Evolutionary conservation across 2,329 filamentous ascomycete genomes (phyloP).

Genomic region (Colletotrichum siamense): DNA sequence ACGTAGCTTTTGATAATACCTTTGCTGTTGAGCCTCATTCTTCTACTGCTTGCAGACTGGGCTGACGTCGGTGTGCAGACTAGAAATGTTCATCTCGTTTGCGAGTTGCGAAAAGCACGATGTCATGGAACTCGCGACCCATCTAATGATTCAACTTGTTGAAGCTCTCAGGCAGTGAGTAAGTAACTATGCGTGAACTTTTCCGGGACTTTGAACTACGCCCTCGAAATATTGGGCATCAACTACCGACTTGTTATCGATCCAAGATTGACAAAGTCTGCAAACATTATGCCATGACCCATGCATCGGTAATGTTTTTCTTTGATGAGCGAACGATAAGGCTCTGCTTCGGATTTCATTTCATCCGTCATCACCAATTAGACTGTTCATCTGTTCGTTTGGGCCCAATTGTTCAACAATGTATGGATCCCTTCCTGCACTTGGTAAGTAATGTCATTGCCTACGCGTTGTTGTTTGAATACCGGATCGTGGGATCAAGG

Average conservation of each 20-base stretch:
- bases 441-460: background rate
- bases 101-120: too few species aligned
- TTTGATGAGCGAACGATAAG: background rate
- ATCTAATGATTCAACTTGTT: too few species aligned
- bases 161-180: too few species aligned
- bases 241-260: background rate
- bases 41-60: background rate
- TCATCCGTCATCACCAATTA: fast-evolving
- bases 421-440: background rate
- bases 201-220: too few species aligned
- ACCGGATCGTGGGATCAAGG: background rate
- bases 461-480: background rate
- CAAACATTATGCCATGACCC: background rate
- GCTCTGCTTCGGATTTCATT: background rate
- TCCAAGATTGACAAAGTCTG: background rate
- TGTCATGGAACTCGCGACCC: too few species aligned
- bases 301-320: background rate
- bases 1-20: background rate
- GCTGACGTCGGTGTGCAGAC: background rate
- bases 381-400: background rate
- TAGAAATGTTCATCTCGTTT: background rate
- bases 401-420: background rate
- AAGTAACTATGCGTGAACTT: too few species aligned
- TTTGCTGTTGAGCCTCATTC: background rate
- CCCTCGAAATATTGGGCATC: too few species aligned